A percentile compares a stretch with the other conserved stretches of the same genome.
Conservation (phyloP, 441 rosid genomes). For the Bruguiera hainesii region DNA sequence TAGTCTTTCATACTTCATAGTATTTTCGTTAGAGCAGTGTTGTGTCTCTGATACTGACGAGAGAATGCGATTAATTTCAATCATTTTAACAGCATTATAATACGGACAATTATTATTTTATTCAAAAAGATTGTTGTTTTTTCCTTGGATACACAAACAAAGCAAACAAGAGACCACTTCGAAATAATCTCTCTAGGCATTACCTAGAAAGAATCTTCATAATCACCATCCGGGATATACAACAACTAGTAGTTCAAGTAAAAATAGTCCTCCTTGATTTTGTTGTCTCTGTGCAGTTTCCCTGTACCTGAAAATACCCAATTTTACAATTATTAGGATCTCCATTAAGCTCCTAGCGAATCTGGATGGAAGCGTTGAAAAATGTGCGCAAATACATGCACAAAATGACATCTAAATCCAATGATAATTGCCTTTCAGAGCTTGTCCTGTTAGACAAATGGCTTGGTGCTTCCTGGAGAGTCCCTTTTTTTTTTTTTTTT, state of each 20-base stretch:
- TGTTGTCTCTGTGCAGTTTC: not conserved
- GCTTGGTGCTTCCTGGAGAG: not conserved
- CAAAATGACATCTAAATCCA: conserved; percentile 5
- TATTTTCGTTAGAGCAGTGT: too few species aligned
- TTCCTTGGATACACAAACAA: too few species aligned
- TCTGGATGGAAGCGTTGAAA: conserved; percentile 9
- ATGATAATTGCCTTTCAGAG: not conserved
- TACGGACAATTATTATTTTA: too few species aligned
- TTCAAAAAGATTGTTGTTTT: too few species aligned
- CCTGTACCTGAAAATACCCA: not conserved
- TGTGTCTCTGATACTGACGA: too few species aligned
- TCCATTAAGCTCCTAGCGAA: conserved; percentile 5
- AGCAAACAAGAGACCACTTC: not conserved
- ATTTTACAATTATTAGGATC: conserved; percentile 1
- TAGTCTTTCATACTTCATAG: too few species aligned
- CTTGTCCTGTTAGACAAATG: conserved; percentile 1
- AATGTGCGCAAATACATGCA: conserved; percentile 3
- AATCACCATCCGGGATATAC: conserved; percentile 2
- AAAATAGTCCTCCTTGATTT: not conserved
- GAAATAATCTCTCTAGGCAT: not conserved
- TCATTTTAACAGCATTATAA: too few species aligned
- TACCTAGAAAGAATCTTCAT: conserved; percentile 9
- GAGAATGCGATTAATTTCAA: too few species aligned
- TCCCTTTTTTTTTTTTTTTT: not conserved
- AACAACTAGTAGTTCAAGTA: not conserved